Evolutionary conservation across 306 rosid species (phyloP), one percentile per base, ranked within the genome.

Genomic region (Cotoneaster glaucophyllus): DNA sequence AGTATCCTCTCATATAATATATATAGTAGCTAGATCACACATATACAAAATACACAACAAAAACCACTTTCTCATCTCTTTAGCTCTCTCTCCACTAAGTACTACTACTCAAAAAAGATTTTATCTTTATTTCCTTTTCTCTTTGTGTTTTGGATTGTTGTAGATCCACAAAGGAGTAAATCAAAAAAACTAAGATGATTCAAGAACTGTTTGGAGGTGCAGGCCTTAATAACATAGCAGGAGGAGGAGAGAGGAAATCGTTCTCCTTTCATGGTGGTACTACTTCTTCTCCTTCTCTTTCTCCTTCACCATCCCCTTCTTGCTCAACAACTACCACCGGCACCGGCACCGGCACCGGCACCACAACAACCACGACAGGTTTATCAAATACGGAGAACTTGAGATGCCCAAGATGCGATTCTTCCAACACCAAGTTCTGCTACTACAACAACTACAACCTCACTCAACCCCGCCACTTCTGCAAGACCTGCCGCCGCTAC

Each of bases 391-490:
- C 84, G 0, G 95, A 95, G 70, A 86, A 83, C 64, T 75, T 95
- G 82, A 84, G 96, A 75, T 96, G 99, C 58, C 97, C 80, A 2
- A 66, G 96, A 14, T 91, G 96, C 43, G 92, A 91, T 70, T 91
- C 96, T 24, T 75, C 96, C 64, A 89, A 93, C 90, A 93, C 98
- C 21, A 93, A 93, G 85, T 93, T 93, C 74, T 93, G 98, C 65
- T 93, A 90, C 87, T 90, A 90, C 87, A 90, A 90, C 88, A 90
- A 90, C 88, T 90, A 90, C 88, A 94, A 94, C 82, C 96, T 94
- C 77, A 91, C 98, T 32, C 98, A 94, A 86, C 98, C 98, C 3
- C 98, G 98, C 48, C 96, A 94, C 83, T 94, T 94, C 87, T 94
- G 98, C 87, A 94, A 94, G 86, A 90, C 97, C 8, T 94, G 98